phyloP scores from a whole-genome alignment of 352 stramenopile species.

The Phytophthora cactorum region DNA sequence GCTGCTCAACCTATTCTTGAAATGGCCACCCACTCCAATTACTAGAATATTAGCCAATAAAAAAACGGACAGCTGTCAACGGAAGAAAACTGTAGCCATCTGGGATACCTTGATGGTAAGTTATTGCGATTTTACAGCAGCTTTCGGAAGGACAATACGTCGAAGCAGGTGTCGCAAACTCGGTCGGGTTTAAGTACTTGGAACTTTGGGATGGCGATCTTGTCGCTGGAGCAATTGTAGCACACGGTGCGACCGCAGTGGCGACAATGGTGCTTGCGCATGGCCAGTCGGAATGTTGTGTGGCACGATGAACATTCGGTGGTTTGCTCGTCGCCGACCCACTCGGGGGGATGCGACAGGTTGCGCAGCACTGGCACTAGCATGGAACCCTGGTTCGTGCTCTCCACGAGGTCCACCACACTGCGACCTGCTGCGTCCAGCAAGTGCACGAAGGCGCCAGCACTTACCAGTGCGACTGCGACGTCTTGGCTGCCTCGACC shows the following conservation, averaged over 20 bases:
- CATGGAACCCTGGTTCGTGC: slow-evolving; percentile 80
- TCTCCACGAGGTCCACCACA: slow-evolving; percentile 85
- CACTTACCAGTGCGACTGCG: slow-evolving; percentile 71
- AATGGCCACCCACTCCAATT: slow-evolving; percentile 16
- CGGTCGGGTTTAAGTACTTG: slow-evolving; percentile 69
- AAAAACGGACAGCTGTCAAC: neutral
- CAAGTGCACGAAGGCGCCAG: slow-evolving; percentile 80
- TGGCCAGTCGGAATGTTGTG: slow-evolving; percentile 74
- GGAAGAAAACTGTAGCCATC: slow-evolving; percentile 26
- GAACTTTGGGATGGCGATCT: slow-evolving; percentile 88
- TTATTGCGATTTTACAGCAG: slow-evolving; percentile 52
- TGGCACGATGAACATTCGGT: slow-evolving; percentile 80
- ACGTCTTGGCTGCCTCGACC: slow-evolving; percentile 78
- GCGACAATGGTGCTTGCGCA: slow-evolving; percentile 86
- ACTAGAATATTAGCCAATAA: slow-evolving; percentile 33
- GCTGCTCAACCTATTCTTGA: slow-evolving; percentile 28
- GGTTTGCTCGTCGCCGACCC: slow-evolving; percentile 72
- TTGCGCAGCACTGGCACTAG: slow-evolving; percentile 85
- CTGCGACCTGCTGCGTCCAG: slow-evolving; percentile 82
- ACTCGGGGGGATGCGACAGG: slow-evolving; percentile 64
- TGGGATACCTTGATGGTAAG: slow-evolving; percentile 2
- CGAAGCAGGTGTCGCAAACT: slow-evolving; percentile 86
- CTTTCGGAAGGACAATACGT: slow-evolving; percentile 84
- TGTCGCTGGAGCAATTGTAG: slow-evolving; percentile 89
- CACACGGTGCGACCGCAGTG: slow-evolving; percentile 86